Evolutionary conservation across 2,329 filamentous ascomycete genomes (phyloP).

Genomic region (Alternaria sp.): DNA sequence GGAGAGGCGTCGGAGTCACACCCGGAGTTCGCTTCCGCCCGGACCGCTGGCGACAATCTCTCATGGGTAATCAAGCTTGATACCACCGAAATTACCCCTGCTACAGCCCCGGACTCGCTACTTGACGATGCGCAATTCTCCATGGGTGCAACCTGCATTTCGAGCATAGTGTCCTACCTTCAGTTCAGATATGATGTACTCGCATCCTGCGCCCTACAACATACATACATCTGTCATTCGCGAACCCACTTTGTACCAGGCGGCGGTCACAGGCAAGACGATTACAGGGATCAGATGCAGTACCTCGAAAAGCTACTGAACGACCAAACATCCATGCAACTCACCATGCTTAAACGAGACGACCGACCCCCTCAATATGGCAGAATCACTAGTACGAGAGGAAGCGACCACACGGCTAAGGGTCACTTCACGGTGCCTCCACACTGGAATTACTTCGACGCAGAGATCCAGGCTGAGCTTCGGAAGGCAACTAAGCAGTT

Average conservation of each 20-base stretch:
- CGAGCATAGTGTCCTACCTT: not conserved
- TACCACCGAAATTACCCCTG: not conserved
- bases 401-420: not conserved
- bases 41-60: not conserved
- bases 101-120: not conserved
- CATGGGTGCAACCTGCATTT: fast-evolving
- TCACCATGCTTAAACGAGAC: not conserved
- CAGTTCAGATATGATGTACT: not conserved
- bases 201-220: not conserved
- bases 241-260: not conserved
- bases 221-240: not conserved
- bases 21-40: not conserved
- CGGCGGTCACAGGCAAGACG: not conserved
- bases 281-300: not conserved
- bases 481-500: not conserved
- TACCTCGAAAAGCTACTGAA: not conserved
- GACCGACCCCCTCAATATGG: not conserved
- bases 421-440: not conserved
- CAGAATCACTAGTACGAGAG: not conserved
- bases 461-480: not conserved
- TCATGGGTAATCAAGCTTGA: not conserved
- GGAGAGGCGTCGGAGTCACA: not conserved
- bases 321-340: not conserved
- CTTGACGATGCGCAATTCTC: not conserved
- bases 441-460: not conserved